Conservation (phyloP, 2,329 filamentous ascomycete species). For the Diaporthe sp. region DNA sequence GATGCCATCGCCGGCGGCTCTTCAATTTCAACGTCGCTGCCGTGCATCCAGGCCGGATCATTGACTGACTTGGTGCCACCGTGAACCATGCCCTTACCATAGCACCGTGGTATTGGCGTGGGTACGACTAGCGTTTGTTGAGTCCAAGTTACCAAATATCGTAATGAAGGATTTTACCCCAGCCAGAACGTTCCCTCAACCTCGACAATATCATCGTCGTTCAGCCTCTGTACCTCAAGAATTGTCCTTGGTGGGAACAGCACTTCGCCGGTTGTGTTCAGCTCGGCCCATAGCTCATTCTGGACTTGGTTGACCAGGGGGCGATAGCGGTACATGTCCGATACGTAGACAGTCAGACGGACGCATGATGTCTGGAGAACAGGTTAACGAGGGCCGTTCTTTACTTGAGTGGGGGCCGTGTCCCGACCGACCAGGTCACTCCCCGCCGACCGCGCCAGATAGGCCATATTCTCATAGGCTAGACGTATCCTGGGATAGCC, state of each 20-base stretch:
- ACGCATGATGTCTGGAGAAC: background rate
- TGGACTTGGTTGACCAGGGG: background rate
- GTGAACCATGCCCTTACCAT: background rate
- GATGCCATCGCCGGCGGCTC: background rate
- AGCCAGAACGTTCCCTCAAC: background rate
- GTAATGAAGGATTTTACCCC: too few relatives aligned
- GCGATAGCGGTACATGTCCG: background rate
- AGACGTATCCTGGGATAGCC: too few relatives aligned
- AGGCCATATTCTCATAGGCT: too few relatives aligned
- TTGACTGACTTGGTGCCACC: background rate
- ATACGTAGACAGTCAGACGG: background rate
- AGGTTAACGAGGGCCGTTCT: background rate
- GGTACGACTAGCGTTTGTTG: background rate
- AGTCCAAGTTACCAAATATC: too few relatives aligned
- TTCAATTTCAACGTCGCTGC: background rate
- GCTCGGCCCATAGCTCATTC: background rate
- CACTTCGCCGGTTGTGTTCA: background rate
- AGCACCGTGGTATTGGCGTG: constrained; percentile 3
- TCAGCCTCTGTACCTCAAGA: background rate
- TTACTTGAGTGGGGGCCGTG: too few relatives aligned
- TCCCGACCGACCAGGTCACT: too few relatives aligned
- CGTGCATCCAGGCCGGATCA: background rate
- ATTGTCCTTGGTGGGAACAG: background rate
- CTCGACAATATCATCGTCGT: background rate
- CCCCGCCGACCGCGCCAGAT: too few relatives aligned